phyloP scores from a whole-genome alignment of 768 basidiomycete genomes.

The Podaxis sp. region DNA sequence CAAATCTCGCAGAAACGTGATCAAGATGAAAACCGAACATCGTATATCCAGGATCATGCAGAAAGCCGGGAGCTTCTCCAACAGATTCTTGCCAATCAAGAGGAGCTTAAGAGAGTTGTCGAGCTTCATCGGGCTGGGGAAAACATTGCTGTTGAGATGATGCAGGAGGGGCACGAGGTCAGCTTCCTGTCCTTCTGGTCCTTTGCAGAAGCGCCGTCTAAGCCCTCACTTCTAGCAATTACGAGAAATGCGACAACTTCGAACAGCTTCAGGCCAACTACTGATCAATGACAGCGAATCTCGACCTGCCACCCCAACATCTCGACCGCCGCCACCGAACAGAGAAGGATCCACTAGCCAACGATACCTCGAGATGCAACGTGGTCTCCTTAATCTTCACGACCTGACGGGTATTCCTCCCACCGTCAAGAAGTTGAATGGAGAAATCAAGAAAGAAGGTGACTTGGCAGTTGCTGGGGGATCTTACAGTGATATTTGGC shows the following conservation, averaged over 20 bases:
- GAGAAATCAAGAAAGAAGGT: constrained; percentile 43
- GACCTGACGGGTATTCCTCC: constrained; percentile 46
- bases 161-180: constrained; percentile 54
- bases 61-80: constrained; percentile 38
- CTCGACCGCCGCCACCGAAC: constrained; percentile 36
- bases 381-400: not conserved
- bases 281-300: constrained; percentile 12
- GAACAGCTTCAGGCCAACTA: not conserved
- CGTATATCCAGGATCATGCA: constrained; percentile 18
- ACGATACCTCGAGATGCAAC: not conserved
- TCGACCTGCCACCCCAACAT: constrained; percentile 21
- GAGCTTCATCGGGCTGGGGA: constrained; percentile 41
- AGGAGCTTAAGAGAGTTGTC: constrained; percentile 36
- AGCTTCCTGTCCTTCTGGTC: not conserved
- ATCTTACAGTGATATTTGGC: constrained; percentile 53
- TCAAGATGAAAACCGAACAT: not conserved
- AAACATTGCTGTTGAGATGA: constrained; percentile 41
- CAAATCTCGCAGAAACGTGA: not conserved
- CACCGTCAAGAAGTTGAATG: constrained; percentile 47
- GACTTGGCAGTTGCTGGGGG: constrained; percentile 51
- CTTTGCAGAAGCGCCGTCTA: not conserved
- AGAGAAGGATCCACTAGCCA: not conserved
- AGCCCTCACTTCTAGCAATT: not conserved
- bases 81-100: constrained; percentile 23
- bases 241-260: not conserved